Conservation (phyloP, 345 rosid genomes). For the Litchi chinensis region DNA sequence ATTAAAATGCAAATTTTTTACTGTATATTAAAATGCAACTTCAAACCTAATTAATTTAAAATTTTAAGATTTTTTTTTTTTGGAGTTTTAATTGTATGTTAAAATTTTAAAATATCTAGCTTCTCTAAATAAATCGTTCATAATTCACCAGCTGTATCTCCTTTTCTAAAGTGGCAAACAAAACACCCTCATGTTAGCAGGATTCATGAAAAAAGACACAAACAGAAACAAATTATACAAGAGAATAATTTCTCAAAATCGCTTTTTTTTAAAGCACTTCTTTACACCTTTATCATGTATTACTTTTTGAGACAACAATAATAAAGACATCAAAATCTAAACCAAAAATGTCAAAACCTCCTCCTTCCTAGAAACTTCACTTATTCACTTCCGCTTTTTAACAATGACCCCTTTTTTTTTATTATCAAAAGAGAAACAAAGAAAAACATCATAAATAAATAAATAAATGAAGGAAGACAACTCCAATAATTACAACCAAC, state of each 20-base stretch:
- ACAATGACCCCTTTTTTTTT: neutral
- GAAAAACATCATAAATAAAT: neutral
- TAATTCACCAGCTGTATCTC: too few relatives aligned
- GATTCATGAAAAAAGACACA: neutral
- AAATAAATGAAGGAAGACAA: too few relatives aligned
- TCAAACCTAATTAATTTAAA: too few relatives aligned
- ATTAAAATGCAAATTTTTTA: too few relatives aligned
- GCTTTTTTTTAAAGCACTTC: conserved; percentile 5
- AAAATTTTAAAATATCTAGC: too few relatives aligned
- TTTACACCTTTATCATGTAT: conserved; percentile 8
- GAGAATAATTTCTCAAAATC: conserved; percentile 1
- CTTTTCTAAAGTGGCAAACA: neutral
- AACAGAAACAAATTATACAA: neutral
- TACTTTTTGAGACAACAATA: neutral
- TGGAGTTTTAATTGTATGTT: too few relatives aligned
- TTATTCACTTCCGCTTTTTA: neutral
- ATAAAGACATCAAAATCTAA: neutral
- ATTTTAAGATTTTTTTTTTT: too few relatives aligned
- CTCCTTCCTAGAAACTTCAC: neutral
- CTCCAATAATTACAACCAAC: conserved; percentile 19
- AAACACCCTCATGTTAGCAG: neutral
- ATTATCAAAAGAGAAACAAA: neutral
- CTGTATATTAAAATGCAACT: too few relatives aligned
- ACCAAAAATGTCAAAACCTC: neutral
- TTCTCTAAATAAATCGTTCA: too few relatives aligned